Conservation (phyloP, 139 green algal species). For the Coccomyxa sp. region DNA sequence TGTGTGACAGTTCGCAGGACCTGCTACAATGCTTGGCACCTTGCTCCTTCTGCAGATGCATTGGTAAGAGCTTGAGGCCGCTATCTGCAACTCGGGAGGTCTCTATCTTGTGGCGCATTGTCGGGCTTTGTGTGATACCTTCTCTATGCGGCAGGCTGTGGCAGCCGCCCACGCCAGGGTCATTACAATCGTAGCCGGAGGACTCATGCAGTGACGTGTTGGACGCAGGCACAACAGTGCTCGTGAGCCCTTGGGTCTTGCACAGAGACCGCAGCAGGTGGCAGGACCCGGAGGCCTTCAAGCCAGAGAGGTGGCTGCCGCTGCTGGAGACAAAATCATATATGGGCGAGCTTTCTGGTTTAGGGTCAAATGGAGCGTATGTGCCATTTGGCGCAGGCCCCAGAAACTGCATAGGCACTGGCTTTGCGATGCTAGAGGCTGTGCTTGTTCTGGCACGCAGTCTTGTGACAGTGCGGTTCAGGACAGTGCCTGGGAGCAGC, state of each 20-base stretch:
- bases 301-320: constrained; percentile 62
- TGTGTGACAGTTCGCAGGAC: background rate
- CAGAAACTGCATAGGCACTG: constrained; percentile 84
- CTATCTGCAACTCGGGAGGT: too few species aligned
- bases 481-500: constrained; percentile 11
- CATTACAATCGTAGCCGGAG: too few species aligned
- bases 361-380: constrained; percentile 63
- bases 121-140: too few species aligned
- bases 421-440: constrained; percentile 87
- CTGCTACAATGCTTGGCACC: too few species aligned
- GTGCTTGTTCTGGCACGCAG: constrained; percentile 67
- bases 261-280: constrained; percentile 61
- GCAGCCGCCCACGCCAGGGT: too few species aligned
- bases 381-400: constrained; percentile 77
- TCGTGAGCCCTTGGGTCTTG: constrained; percentile 77
- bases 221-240: constrained; percentile 66
- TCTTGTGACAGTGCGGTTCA: constrained; percentile 51
- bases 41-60: too few species aligned
- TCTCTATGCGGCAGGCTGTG: too few species aligned
- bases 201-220: too few species aligned
- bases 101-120: too few species aligned
- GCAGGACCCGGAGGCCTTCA: constrained; percentile 40
- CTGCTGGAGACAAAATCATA: constrained; percentile 11
- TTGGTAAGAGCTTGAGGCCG: too few species aligned
- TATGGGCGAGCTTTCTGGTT: constrained; percentile 23